Evolutionary conservation across 495 filamentous ascomycete species (phyloP).

Genomic region (Trichoderma orchidacearum): DNA sequence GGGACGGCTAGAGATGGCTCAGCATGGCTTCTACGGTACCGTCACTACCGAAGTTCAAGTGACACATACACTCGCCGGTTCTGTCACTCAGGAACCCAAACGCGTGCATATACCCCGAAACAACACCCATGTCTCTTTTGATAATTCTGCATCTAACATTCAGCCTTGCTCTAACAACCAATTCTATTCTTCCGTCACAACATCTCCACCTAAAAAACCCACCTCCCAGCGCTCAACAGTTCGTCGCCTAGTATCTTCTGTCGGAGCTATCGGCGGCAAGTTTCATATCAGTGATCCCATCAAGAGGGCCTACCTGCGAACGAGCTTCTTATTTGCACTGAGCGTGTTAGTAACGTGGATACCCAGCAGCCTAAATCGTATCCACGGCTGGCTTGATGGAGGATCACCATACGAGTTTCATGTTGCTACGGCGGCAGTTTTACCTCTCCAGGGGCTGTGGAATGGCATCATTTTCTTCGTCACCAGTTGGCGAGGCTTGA

Average conservation of each 20-base stretch:
- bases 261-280: constrained; percentile 6
- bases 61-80: neutral
- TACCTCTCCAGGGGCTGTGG: constrained; percentile 72
- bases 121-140: neutral
- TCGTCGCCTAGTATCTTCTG: neutral
- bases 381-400: constrained; percentile 46
- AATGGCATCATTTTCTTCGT: constrained; percentile 63
- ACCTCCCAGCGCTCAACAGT: neutral
- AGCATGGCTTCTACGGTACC: neutral
- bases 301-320: constrained; percentile 59
- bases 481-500: constrained; percentile 22
- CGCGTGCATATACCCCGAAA: neutral
- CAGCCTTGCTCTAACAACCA: neutral
- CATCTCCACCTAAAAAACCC: neutral
- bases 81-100: neutral
- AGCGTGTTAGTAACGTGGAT: constrained; percentile 68
- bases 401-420: constrained; percentile 44
- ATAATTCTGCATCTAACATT: neutral
- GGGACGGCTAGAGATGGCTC: neutral
- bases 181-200: neutral
- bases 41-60: constrained; percentile 6
- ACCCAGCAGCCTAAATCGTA: constrained; percentile 57
- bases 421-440: constrained; percentile 49
- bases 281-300: constrained; percentile 32
- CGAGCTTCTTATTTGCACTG: constrained; percentile 60